A percentile compares a stretch with the other conserved stretches of the same genome.
Conservation (phyloP, 2,329 filamentous ascomycete species). For the Myriosclerotinia curreyana region DNA sequence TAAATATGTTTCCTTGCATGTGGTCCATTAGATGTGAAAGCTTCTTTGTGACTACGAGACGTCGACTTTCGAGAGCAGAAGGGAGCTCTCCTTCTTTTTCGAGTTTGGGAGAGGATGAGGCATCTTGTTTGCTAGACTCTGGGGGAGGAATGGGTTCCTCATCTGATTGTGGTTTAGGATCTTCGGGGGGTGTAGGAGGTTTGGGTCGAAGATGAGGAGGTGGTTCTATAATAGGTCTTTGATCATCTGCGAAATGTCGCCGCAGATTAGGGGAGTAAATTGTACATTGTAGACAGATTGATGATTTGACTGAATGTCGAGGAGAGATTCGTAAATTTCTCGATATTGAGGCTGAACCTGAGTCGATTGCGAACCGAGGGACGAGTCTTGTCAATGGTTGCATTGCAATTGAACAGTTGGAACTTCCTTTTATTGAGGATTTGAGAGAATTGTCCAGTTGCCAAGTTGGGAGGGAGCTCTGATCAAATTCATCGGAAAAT, state of each 20-base stretch:
- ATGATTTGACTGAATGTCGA: conserved; percentile 34
- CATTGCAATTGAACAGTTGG: conserved; percentile 32
- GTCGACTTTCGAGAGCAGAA: conserved; percentile 47
- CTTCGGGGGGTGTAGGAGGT: conserved; percentile 16
- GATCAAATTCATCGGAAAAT: conserved; percentile 11
- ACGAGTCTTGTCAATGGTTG: conserved; percentile 36
- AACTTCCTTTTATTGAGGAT: conserved; percentile 1
- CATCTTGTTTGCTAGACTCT: conserved; percentile 12
- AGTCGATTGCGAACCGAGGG: conserved; percentile 36
- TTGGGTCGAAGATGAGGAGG: conserved; percentile 19
- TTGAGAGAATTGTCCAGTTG: too few relatives aligned
- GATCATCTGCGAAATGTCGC: conserved; percentile 37
- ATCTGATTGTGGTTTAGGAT: conserved; percentile 20
- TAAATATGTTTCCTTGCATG: conserved; percentile 77
- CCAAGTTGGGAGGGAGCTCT: conserved; percentile 4
- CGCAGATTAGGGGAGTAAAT: conserved; percentile 41
- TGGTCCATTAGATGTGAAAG: conserved; percentile 82
- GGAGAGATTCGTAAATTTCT: conserved; percentile 27
- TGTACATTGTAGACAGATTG: conserved; percentile 45
- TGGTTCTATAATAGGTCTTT: conserved; percentile 10
- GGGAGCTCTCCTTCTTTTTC: conserved; percentile 42
- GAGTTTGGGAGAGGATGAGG: conserved; percentile 5
- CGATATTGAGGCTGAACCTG: conserved; percentile 30
- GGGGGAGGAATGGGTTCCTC: not conserved
- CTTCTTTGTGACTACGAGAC: conserved; percentile 44